Percentiles rank a stretch among this genome's conserved stretches.
Evolutionary conservation across 306 rosid genomes (phyloP).

Genomic region (Casuarina cunninghamiana): DNA sequence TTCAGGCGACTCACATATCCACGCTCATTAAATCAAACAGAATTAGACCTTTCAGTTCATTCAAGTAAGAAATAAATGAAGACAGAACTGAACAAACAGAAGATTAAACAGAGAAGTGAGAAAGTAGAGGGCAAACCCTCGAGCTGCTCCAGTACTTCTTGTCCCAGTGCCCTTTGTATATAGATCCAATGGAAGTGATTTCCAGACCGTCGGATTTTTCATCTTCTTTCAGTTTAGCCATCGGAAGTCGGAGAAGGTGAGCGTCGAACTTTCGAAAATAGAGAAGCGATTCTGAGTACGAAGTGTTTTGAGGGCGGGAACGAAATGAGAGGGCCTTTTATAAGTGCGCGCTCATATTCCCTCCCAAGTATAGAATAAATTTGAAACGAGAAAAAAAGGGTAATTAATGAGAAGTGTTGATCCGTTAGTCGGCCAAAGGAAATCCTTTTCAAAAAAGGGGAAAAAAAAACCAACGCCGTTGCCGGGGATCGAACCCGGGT

Average conservation of each 20-base stretch:
- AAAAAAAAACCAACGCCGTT: constrained; percentile 14
- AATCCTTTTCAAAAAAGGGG: neutral
- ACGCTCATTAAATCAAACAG: neutral
- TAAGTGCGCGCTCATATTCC: too few relatives aligned
- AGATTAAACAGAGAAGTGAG: neutral
- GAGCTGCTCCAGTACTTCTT: constrained; percentile 95
- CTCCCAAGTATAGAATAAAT: too few relatives aligned
- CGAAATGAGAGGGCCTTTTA: neutral
- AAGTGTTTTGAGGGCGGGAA: constrained; percentile 35
- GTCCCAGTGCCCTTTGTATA: constrained; percentile 76
- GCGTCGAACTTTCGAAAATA: neutral
- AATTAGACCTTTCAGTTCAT: neutral
- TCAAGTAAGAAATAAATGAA: neutral
- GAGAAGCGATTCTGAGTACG: neutral
- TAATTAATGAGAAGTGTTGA: too few relatives aligned
- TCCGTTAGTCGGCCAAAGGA: neutral
- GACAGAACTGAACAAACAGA: neutral
- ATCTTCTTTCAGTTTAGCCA: constrained; percentile 36
- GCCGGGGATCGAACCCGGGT: constrained; percentile 60
- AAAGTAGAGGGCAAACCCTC: constrained; percentile 57
- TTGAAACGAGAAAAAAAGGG: neutral
- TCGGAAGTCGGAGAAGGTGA: constrained; percentile 1
- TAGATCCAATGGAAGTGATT: constrained; percentile 72
- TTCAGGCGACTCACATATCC: neutral
- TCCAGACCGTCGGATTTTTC: constrained; percentile 59